phyloP scores from a whole-genome alignment of 805 yeast genomes.

The Candida oleophila region DNA sequence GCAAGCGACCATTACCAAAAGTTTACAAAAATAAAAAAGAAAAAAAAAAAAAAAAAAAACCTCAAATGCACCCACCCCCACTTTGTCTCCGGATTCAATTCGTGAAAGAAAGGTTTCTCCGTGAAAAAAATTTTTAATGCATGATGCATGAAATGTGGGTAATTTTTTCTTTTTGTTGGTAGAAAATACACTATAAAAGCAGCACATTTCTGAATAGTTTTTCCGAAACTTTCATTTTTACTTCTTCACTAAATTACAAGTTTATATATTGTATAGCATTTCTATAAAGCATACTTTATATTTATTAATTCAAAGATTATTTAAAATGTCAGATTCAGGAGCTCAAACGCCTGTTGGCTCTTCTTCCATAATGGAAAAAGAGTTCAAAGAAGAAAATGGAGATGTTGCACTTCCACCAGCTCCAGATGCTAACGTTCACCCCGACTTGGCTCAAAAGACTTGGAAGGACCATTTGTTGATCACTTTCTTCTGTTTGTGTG shows the following conservation, averaged over 20 bases:
- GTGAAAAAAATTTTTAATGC: neutral
- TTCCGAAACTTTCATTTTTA: neutral
- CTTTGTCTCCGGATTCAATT: neutral
- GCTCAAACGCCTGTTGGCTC: conserved; percentile 33
- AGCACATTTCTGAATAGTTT: neutral
- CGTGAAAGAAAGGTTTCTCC: neutral
- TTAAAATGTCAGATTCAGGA: conserved; percentile 18
- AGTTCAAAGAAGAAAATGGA: conserved; percentile 10
- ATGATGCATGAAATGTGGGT: neutral
- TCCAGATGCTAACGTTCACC: conserved; percentile 3
- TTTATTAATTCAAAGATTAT: too few relatives aligned
- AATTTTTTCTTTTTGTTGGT: neutral
- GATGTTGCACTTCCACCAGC: neutral
- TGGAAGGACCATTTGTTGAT: conserved; percentile 32
- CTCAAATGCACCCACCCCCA: neutral
- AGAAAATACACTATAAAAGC: neutral
- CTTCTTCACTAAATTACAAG: neutral
- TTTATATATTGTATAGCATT: neutral
- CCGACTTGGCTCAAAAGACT: conserved; percentile 18
- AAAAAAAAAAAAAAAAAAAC: too few relatives aligned
- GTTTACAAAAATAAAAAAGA: too few relatives aligned
- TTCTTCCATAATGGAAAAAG: conserved; percentile 18
- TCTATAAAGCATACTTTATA: neutral
- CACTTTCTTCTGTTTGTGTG: conserved; percentile 47
- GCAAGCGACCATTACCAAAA: too few relatives aligned